Evolutionary conservation across 2,329 filamentous ascomycete genomes (phyloP), one percentile per base, ranked within the genome.

Genomic region (Fusarium setosum): DNA sequence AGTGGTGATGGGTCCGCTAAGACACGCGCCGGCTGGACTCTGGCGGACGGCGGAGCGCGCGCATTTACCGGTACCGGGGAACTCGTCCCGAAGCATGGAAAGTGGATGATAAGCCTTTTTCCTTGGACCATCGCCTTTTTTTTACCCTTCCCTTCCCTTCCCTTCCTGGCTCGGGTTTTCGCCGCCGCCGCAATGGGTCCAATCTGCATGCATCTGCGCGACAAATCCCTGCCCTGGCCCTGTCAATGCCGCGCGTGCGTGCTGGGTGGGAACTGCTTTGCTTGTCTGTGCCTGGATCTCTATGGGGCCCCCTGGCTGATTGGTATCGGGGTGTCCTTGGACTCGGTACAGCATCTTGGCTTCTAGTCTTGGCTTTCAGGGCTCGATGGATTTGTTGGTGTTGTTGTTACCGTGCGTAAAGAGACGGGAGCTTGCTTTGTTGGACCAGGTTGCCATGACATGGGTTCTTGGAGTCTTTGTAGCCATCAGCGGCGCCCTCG

Each of bases 191-290:
- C 32, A 26, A 45, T 31, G 62, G 44, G 37, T 45, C 42, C 59
- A 50, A 57, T 57, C 38, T 61, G 51, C 63, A 60, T 32, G 63
- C 63, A 67, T 60, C 55, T 50, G 18, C 44, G 34, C 21, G 10
- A 26, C 13, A 24, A n/a, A 58, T 20, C 63, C 64, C 44, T 64
- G 63, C 37, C 45, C 45, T 35, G 32, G 45, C 45, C 51, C 51
- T 67, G 64, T 50, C 59, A 67, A 50, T 68, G 60, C 64, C 64
- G 60, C 56, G 59, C 41, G 63, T 61, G 51, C 44, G 31, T 8
- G 42, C 26, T 47, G 45, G 51, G 49, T 41, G 59, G 57, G 45
- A 48, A 56, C 54, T 26, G 31, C 32, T 49, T 29, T 29, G 26
- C 47, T 41, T 42, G 41, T 32, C n/a, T 50, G 55, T 67, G 55